Evolutionary conservation across 352 stramenopile species (phyloP), one percentile per base, ranked within the genome.

Genomic region (Elongisporangium anandrum): DNA sequence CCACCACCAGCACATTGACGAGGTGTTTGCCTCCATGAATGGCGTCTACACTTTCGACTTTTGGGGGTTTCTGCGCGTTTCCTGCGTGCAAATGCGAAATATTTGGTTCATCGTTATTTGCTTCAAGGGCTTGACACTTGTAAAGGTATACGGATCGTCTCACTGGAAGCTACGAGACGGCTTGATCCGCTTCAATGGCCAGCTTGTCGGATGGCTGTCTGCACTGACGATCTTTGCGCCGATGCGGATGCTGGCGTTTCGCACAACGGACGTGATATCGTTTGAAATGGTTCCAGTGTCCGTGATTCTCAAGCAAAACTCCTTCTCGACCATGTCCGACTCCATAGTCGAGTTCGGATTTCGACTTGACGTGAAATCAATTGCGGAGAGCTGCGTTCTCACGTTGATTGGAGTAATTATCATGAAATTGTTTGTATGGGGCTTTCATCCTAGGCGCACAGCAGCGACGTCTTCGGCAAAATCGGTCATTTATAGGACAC

Each of bases 51-150:
- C 34, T 16, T 45, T 45, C 13, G 5, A 45, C 0, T 15, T 45
- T 64, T 34, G 22, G 41, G 47, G 56, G 7, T 82, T 79, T 23
- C 45, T 74, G 10, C 50, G 61, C 2, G 64, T 69, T 21, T 60
- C 68, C 0, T 68, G 69, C 0, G 56, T 81, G 10, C 71, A 82
- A 22, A 83, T 85, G 71, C 76, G 76, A 9, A 65, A 63, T 6
- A 70, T 81, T 4, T 83, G 71, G 73, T 23, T 77, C 17, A 24
- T 85, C 16, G 71, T 71, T 52, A 51, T 85, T 10, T 53, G 76
- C 10, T 62, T 67, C 22, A 78, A 66, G 48, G 10, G 63, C 34
- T 3, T 45, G 8, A 45, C 13, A 3, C 13, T 45, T 2, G 4
- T 45, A 17, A 12, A 45, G 13, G 4, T 45, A 1, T 12, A 17